Evolutionary conservation across 495 filamentous ascomycete genomes (phyloP), one percentile per base, ranked within the genome.

Genomic region (Friedmanniomyces endolithicus): DNA sequence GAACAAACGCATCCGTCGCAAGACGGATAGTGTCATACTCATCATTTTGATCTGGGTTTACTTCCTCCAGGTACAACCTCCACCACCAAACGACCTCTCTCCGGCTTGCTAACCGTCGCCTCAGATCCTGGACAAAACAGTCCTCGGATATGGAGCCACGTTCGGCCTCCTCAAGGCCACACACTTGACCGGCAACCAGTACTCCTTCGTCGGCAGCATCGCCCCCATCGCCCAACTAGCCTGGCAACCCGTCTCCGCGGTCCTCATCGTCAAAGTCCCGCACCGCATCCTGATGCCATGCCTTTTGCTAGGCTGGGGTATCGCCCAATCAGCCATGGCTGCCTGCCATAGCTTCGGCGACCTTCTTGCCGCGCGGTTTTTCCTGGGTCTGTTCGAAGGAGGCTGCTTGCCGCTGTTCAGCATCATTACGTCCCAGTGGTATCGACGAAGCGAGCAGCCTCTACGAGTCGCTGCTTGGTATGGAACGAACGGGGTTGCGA

Each of bases 161-260:
- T 83, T 82, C 50, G 81, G 81, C n/a, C 66, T 85, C 17, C 68
- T 70, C 33, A 63, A 73, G 25, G 78, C 80, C 55, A 75, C 74
- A 0, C 50, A 72, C 23, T 71, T 84, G 16, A 72, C 66, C 0
- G 79, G 79, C 7, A 73, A 78, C 58, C 71, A 84, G 56, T 84
- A 83, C 63, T 83, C 79, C 0, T 57, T 83, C 0, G 58, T 85
- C 4, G 78, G 80, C 0, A 79, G 77, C 3, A 82, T 84, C 24
- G 74, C 74, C 0, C 75, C 81, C 1, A 80, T 82, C 53, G 81
- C 81, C 11, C 80, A 84, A 65, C 71, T 85, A 47, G 74, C 68
- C 29, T 83, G 78, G 79, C 81, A 83, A 65, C 82, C 81, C 1
- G 78, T 83, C 64, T 82, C 82, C 0, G 79, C 78, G 0, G 68